Conservation (phyloP, 345 rosid species). For the Salix suchowensis region DNA sequence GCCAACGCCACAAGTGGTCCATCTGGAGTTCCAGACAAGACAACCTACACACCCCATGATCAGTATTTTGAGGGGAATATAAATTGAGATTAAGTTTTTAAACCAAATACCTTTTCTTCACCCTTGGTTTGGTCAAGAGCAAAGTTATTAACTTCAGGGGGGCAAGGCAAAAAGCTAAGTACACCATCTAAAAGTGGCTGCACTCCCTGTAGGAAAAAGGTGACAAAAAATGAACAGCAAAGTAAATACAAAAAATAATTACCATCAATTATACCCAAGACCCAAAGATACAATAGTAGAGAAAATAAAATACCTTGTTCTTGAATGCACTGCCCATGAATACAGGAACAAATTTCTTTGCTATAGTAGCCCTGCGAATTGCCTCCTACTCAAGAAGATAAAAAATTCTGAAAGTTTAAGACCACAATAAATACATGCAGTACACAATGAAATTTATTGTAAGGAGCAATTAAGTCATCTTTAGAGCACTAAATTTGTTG, state of each 20-base stretch:
- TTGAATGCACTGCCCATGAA: slow-evolving; percentile 99
- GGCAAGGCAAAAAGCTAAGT: slow-evolving; percentile 79
- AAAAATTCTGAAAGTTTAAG: slow-evolving; percentile 6
- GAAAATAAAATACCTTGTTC: slow-evolving; percentile 63
- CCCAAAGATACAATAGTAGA: neutral
- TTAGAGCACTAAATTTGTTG: neutral
- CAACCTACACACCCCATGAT: slow-evolving; percentile 45
- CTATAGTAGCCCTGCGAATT: slow-evolving; percentile 89
- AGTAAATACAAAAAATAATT: neutral
- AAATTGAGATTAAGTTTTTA: slow-evolving; percentile 3
- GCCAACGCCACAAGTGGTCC: slow-evolving; percentile 98
- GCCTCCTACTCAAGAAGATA: slow-evolving; percentile 57
- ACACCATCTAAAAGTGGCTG: slow-evolving; percentile 94
- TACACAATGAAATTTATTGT: neutral
- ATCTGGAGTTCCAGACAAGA: slow-evolving; percentile 77
- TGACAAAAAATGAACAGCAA: slow-evolving; percentile 5
- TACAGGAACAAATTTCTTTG: slow-evolving; percentile 87
- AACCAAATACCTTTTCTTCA: slow-evolving; percentile 73
- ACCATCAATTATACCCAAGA: neutral
- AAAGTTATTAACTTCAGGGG: slow-evolving; percentile 79
- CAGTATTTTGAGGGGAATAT: neutral
- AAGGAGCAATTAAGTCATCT: neutral
- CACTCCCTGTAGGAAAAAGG: slow-evolving; percentile 59
- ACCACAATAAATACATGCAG: neutral
- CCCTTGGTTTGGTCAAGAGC: slow-evolving; percentile 87